phyloP scores from a whole-genome alignment of 1,284 basidiomycete species.

The Mycena sp. region DNA sequence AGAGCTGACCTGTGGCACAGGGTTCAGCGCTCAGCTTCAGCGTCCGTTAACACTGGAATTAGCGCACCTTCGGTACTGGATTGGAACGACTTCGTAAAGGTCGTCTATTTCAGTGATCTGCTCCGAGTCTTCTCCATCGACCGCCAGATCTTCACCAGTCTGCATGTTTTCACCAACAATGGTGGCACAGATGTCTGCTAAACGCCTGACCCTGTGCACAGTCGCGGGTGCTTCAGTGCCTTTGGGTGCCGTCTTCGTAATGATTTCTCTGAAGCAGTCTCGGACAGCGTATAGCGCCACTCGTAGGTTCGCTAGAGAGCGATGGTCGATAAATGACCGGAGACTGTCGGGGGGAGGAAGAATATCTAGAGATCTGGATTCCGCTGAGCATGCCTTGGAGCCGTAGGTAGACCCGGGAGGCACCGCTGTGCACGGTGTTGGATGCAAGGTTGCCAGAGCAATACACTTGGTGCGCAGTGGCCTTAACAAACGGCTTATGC shows the following conservation, averaged over 20 bases:
- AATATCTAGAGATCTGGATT: constrained; percentile 48
- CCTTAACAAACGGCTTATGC: constrained; percentile 61
- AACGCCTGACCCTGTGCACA: constrained; percentile 40
- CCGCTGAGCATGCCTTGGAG: constrained; percentile 17
- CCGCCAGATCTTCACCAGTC: constrained; percentile 35
- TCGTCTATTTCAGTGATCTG: constrained; percentile 44
- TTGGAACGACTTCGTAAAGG: constrained; percentile 55
- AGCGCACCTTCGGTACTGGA: constrained; percentile 43
- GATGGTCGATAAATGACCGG: constrained; percentile 47
- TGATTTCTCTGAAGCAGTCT: constrained; percentile 62
- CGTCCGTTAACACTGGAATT: no score
- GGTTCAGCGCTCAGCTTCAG: no score
- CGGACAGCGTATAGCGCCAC: constrained; percentile 62
- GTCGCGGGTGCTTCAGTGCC: not conserved
- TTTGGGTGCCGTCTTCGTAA: constrained; percentile 34
- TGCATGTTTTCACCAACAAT: constrained; percentile 58
- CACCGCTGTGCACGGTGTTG: constrained; percentile 1
- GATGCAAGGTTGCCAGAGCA: constrained; percentile 42
- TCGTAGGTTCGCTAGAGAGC: constrained; percentile 48
- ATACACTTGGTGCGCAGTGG: constrained; percentile 63
- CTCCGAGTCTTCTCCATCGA: constrained; percentile 38
- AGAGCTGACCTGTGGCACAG: constrained; percentile 22
- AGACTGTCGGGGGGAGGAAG: constrained; percentile 49
- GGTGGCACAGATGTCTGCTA: constrained; percentile 59
- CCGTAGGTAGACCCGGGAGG: constrained; percentile 28